These are phyloP conservation scores for Monosiga brevicollis DNA, from an alignment of 78 protist genomes.

Conservation along the genomic window DNA sequence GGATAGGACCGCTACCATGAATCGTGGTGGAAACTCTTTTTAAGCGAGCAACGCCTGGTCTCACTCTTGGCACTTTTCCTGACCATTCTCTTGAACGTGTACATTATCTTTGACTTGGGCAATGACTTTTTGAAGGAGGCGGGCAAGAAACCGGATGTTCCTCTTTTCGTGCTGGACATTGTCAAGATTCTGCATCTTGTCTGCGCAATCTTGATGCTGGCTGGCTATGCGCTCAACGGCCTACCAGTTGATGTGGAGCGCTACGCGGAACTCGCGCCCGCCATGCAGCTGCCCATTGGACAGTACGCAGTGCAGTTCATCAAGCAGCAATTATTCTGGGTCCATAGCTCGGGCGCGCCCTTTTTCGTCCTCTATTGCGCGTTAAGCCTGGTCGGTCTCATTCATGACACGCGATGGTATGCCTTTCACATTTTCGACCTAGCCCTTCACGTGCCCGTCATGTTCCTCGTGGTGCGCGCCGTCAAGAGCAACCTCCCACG, in stretches of 20 bases:
- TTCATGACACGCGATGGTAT: background rate
- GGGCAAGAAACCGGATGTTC: too few relatives aligned
- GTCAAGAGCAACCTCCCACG: background rate
- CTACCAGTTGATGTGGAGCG: background rate
- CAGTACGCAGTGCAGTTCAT: too few relatives aligned
- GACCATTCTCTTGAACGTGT: background rate
- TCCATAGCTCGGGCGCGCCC: background rate
- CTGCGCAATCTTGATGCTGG: background rate
- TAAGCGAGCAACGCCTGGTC: background rate
- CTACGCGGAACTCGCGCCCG: background rate
- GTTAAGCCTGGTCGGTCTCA: background rate
- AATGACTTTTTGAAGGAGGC: too few relatives aligned
- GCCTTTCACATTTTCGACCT: background rate
- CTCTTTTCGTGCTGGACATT: background rate
- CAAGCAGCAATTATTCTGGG: background rate
- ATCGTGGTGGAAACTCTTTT: background rate
- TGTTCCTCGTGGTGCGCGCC: background rate
- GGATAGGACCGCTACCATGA: too few relatives aligned
- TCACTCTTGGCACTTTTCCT: background rate
- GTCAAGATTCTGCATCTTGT: background rate
- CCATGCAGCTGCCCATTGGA: background rate
- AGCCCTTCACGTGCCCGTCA: background rate
- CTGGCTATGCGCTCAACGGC: background rate
- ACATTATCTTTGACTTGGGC: background rate
- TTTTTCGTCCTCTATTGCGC: background rate